Evolutionary conservation across 176 grass and related monocot genomes (phyloP).

Genomic region (Typha latifolia): DNA sequence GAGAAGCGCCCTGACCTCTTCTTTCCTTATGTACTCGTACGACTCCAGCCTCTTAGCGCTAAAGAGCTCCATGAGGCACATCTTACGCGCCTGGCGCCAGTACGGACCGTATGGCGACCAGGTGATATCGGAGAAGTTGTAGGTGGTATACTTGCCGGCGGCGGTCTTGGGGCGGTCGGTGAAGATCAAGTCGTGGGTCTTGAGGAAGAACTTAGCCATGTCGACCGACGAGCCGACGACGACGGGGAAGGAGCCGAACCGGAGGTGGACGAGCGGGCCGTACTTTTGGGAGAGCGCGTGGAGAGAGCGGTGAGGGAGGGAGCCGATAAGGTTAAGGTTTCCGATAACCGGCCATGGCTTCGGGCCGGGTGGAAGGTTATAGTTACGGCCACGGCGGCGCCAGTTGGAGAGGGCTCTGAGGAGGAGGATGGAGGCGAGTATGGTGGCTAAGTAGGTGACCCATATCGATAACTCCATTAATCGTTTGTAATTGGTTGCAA

Average conservation of each 20-base stretch:
- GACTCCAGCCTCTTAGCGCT: constrained; percentile 31
- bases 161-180: constrained; percentile 32
- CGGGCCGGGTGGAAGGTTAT: constrained; percentile 50
- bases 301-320: constrained; percentile 58
- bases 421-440: background rate
- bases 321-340: constrained; percentile 31
- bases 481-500: background rate
- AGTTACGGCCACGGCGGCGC: background rate
- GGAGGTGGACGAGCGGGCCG: constrained; percentile 44
- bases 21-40: constrained; percentile 50
- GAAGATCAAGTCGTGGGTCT: constrained; percentile 40
- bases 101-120: constrained; percentile 51
- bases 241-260: constrained; percentile 54
- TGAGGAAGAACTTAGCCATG: constrained; percentile 62
- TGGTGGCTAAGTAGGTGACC: too few relatives aligned
- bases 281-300: constrained; percentile 44
- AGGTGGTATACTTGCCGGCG: constrained; percentile 25
- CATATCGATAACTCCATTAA: background rate
- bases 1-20: constrained; percentile 37
- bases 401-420: background rate
- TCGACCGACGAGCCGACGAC: constrained; percentile 66
- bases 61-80: constrained; percentile 51
- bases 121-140: constrained; percentile 33
- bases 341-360: constrained; percentile 55
- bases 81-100: constrained; percentile 57